Evolutionary conservation across 2,329 filamentous ascomycete species (phyloP).

Genomic region (Beauveria medogensis): DNA sequence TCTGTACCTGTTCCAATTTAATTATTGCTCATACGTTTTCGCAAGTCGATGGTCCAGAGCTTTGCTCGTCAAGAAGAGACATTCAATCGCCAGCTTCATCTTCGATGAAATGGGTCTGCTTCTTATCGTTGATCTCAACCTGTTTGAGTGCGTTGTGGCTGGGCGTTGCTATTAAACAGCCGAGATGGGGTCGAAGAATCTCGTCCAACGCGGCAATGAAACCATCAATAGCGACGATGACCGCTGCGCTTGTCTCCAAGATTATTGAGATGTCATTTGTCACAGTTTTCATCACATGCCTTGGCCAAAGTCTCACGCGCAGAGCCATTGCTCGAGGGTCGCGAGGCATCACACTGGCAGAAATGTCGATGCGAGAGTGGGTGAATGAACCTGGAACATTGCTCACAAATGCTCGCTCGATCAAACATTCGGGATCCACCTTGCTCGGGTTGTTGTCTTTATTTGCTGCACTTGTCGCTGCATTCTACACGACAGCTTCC

Average conservation of each 20-base stretch:
- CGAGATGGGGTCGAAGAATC: slow-evolving; percentile 53
- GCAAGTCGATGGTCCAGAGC: slow-evolving; percentile 21
- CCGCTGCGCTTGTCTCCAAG: slow-evolving; percentile 66
- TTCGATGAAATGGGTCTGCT: slow-evolving; percentile 34
- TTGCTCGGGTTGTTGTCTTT: slow-evolving; percentile 58
- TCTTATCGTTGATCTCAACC: slow-evolving; percentile 54
- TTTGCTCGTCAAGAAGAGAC: slow-evolving; percentile 25
- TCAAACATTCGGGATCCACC: slow-evolving; percentile 56
- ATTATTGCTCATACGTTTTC: not conserved
- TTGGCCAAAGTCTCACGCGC: slow-evolving; percentile 68
- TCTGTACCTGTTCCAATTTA: no score
- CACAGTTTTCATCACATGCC: slow-evolving; percentile 64
- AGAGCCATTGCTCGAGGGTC: slow-evolving; percentile 54
- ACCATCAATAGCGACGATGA: slow-evolving; percentile 56
- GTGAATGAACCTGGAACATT: slow-evolving; percentile 64
- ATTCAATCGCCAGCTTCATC: slow-evolving; percentile 21
- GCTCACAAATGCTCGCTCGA: slow-evolving; percentile 58
- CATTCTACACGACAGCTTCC: slow-evolving; percentile 70
- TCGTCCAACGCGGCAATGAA: slow-evolving; percentile 43
- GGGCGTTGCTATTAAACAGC: slow-evolving; percentile 51
- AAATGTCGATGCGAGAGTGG: slow-evolving; percentile 73
- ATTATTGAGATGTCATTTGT: slow-evolving; percentile 72
- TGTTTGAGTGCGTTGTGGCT: slow-evolving; percentile 59
- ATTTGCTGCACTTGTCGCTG: slow-evolving; percentile 54
- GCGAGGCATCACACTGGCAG: slow-evolving; percentile 62